Conservation (phyloP, 2,329 filamentous ascomycete genomes). For the Alternaria postmessia region DNA sequence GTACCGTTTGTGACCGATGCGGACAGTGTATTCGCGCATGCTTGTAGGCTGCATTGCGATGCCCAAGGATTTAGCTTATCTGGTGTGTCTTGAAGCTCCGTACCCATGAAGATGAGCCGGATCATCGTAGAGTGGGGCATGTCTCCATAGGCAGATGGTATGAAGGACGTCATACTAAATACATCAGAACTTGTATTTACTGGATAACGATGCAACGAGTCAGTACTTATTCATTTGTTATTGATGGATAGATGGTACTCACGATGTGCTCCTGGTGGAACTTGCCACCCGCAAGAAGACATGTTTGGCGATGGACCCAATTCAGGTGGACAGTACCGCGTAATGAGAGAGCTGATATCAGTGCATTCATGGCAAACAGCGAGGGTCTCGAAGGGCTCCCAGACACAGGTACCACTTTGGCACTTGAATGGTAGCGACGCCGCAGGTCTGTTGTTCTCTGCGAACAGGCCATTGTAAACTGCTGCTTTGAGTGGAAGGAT, state of each 20-base stretch:
- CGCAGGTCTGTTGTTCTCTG: slow-evolving; percentile 23
- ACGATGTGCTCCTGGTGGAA: slow-evolving; percentile 17
- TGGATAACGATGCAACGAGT: background rate
- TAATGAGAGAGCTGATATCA: slow-evolving; percentile 20
- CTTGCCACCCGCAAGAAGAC: slow-evolving; percentile 21
- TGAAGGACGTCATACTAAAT: slow-evolving; percentile 27
- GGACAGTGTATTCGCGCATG: slow-evolving; percentile 20
- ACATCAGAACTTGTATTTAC: slow-evolving; percentile 26
- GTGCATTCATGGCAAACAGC: slow-evolving; percentile 22
- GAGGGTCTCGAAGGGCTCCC: slow-evolving; percentile 20
- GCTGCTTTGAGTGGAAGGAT: slow-evolving; percentile 23
- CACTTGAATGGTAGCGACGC: slow-evolving; percentile 22
- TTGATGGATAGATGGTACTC: background rate
- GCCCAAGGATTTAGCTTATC: slow-evolving; percentile 18
- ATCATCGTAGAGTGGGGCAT: slow-evolving; percentile 26
- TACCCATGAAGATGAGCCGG: slow-evolving; percentile 24
- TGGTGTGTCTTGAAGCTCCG: slow-evolving; percentile 17
- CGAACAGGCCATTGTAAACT: slow-evolving; percentile 23
- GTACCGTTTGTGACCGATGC: slow-evolving; percentile 22
- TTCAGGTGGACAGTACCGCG: slow-evolving; percentile 20
- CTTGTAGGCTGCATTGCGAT: slow-evolving; percentile 21
- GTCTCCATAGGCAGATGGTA: slow-evolving; percentile 23
- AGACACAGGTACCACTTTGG: slow-evolving; percentile 20
- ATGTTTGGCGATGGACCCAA: slow-evolving; percentile 13
- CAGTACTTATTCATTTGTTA: background rate